phyloP scores from a whole-genome alignment of 352 stramenopile species.

The Phytophthora ramorum region DNA sequence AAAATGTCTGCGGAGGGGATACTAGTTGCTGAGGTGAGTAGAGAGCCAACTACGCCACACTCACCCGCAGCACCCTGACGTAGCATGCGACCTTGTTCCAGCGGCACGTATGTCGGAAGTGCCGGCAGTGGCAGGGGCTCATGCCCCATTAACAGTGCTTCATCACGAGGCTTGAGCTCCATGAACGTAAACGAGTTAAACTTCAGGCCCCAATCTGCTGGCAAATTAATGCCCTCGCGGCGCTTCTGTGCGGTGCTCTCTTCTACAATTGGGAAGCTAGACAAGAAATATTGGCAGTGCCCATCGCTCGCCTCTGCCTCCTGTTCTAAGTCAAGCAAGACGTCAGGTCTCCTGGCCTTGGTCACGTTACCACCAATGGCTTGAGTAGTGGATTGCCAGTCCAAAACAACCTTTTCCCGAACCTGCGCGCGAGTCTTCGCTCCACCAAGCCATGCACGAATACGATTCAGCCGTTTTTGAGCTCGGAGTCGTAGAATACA shows the following conservation, averaged over 20 bases:
- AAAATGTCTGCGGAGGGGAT: too few relatives aligned
- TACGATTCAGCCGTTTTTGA: conserved; percentile 58
- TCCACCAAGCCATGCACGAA: conserved; percentile 61
- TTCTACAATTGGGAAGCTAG: conserved; percentile 69
- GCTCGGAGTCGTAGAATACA: conserved; percentile 75
- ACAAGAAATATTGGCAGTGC: conserved; percentile 33
- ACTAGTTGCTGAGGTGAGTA: conserved; percentile 3
- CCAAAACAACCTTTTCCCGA: conserved; percentile 61
- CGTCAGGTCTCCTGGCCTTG: background rate
- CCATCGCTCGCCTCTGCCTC: conserved; percentile 4
- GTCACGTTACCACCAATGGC: background rate
- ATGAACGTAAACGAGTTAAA: conserved; percentile 70
- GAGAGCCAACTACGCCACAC: conserved; percentile 31
- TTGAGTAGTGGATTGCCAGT: conserved; percentile 45
- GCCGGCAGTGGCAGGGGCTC: conserved; percentile 57
- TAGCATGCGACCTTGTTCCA: conserved; percentile 49
- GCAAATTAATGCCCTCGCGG: conserved; percentile 45
- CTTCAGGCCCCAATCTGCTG: conserved; percentile 53
- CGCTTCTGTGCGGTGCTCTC: conserved; percentile 51
- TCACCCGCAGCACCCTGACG: conserved; percentile 60
- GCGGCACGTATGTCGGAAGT: conserved; percentile 65
- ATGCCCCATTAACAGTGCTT: conserved; percentile 75
- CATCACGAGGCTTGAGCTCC: conserved; percentile 63
- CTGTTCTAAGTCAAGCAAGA: conserved; percentile 1
- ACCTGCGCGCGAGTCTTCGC: conserved; percentile 60